phyloP scores from a whole-genome alignment of 345 rosid genomes.

The Erucastrum elatum region DNA sequence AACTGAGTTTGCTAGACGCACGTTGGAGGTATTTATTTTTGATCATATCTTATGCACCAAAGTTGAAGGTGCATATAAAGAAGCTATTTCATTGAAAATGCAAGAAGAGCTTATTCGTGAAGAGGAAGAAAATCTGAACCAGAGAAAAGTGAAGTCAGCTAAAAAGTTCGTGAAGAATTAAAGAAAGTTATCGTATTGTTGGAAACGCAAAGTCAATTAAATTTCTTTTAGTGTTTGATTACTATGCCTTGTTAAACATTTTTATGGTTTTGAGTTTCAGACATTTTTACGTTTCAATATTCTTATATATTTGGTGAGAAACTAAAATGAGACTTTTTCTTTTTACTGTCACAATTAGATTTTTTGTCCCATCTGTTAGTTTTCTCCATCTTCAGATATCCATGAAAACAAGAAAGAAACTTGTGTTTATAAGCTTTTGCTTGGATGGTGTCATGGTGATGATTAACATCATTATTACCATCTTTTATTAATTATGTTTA shows the following conservation, averaged over 20 bases:
- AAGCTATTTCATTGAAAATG: slow-evolving; percentile 87
- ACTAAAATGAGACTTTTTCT: neutral
- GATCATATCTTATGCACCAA: slow-evolving; percentile 85
- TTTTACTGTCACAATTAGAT: neutral
- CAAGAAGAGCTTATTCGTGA: slow-evolving; percentile 97
- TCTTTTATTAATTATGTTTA: too few species aligned
- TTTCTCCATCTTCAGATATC: too few species aligned
- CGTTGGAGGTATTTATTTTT: slow-evolving; percentile 86
- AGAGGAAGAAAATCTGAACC: slow-evolving; percentile 67
- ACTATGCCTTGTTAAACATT: neutral
- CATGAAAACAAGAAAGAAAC: too few species aligned
- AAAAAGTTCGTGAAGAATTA: neutral
- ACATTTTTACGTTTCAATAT: neutral
- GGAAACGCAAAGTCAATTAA: neutral
- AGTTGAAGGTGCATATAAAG: slow-evolving; percentile 93
- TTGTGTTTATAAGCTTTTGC: too few species aligned
- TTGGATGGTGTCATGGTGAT: too few species aligned
- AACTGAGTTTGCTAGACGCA: slow-evolving; percentile 84
- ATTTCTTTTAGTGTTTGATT: neutral
- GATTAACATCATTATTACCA: too few species aligned
- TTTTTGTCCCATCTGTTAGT: too few species aligned
- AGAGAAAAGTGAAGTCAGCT: neutral
- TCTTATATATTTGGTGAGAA: neutral
- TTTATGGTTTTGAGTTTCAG: neutral
- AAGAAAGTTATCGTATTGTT: neutral